Evolutionary conservation across 2,329 filamentous ascomycete species (phyloP).

Genomic region (Neofusicoccum ribis): DNA sequence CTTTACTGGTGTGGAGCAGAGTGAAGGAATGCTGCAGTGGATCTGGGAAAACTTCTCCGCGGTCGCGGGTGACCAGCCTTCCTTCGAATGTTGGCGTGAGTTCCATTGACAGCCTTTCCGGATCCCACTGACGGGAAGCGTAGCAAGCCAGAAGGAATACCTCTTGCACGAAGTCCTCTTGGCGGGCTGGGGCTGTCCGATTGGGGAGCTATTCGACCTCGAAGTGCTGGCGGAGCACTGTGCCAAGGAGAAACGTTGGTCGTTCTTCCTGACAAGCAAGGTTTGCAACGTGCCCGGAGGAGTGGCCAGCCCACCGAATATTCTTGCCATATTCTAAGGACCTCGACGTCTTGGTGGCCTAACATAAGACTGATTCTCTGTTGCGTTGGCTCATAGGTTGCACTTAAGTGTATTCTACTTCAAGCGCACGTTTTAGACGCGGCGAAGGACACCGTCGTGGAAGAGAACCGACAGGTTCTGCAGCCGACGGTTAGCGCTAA

Average conservation of each 20-base stretch:
- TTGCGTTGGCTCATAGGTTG: not conserved
- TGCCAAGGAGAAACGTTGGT: conserved; percentile 29
- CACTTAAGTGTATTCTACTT: no score
- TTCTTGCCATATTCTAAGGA: conserved; percentile 24
- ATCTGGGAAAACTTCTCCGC: conserved; percentile 67
- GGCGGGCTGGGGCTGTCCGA: conserved; percentile 35
- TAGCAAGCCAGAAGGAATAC: conserved; percentile 12
- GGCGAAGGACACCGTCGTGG: no score
- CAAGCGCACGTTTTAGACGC: no score
- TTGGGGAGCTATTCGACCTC: conserved; percentile 39
- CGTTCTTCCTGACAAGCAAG: conserved; percentile 54
- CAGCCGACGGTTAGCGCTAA: no score
- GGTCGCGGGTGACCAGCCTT: conserved; percentile 61
- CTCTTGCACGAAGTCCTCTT: conserved; percentile 27
- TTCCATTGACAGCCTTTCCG: not conserved
- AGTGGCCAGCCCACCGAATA: conserved; percentile 33
- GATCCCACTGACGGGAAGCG: not conserved
- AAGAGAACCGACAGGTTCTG: no score
- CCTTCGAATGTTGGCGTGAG: conserved; percentile 59
- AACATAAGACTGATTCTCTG: no score
- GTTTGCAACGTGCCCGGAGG: conserved; percentile 51
- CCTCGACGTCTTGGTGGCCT: no score
- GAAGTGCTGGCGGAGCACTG: conserved; percentile 33
- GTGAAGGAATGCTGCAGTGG: conserved; percentile 57
- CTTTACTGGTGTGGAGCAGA: conserved; percentile 22